phyloP scores from a whole-genome alignment of 192 early-diverging fungal genomes.

The Allomyces javanicus region DNA sequence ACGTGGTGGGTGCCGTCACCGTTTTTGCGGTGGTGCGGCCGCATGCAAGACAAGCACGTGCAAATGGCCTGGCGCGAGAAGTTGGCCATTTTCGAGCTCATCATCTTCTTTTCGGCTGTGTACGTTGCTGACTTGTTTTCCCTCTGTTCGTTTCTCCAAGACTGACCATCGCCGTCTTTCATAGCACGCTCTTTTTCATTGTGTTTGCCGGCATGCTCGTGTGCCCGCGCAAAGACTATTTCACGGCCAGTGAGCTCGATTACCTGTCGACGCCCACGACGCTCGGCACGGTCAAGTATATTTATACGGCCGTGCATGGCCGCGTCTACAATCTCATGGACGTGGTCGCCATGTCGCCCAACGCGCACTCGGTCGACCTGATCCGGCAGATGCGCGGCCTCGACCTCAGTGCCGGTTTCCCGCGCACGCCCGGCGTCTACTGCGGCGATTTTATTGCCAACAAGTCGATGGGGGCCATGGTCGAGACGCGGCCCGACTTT shows the following conservation, averaged over 20 bases:
- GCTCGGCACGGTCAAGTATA: neutral
- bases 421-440: neutral
- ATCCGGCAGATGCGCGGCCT: neutral
- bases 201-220: conserved; percentile 47
- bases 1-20: conserved; percentile 70
- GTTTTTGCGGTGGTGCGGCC: conserved; percentile 43
- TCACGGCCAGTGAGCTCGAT: conserved; percentile 39
- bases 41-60: conserved; percentile 56
- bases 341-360: neutral
- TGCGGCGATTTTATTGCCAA: neutral
- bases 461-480: neutral
- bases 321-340: neutral
- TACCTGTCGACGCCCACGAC: neutral
- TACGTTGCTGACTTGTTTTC: too few relatives aligned
- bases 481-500: neutral
- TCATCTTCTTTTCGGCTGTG: conserved; percentile 46
- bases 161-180: too few relatives aligned
- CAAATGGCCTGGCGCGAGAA: conserved; percentile 96
- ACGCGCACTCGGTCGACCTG: neutral
- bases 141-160: too few relatives aligned
- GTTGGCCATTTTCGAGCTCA: conserved; percentile 70
- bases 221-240: conserved; percentile 57
- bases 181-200: conserved; percentile 65
- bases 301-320: neutral
- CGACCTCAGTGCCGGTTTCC: neutral